phyloP scores from a whole-genome alignment of 2,329 filamentous ascomycete genomes.

The Coniosporium tulheliwenetii region DNA sequence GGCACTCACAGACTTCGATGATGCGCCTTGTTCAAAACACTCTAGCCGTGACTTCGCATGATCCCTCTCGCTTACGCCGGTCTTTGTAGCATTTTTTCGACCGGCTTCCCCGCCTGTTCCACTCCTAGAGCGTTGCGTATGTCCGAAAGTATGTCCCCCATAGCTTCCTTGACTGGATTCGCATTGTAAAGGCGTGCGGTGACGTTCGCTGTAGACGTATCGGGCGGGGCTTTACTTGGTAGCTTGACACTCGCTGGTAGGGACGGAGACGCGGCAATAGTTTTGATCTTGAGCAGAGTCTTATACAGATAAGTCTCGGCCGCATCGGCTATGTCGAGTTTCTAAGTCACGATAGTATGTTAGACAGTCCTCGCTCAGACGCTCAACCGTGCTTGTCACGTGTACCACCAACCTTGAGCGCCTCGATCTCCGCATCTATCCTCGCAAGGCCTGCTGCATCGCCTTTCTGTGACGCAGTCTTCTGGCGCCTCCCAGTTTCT shows the following conservation, averaged over 20 bases:
- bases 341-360: slow-evolving; percentile 14
- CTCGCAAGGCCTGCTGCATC: slow-evolving; percentile 35
- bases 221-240: slow-evolving; percentile 22
- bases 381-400: no score
- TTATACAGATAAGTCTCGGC: slow-evolving; percentile 41
- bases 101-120: slow-evolving; percentile 9
- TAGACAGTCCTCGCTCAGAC: no score
- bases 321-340: slow-evolving; percentile 31
- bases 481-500: slow-evolving; percentile 53
- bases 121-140: slow-evolving; percentile 23
- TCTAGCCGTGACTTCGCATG: neutral
- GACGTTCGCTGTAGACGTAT: slow-evolving; percentile 38
- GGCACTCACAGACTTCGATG: neutral
- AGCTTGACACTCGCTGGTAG: slow-evolving; percentile 25
- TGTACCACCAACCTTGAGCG: slow-evolving; percentile 33
- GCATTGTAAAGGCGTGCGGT: slow-evolving; percentile 44
- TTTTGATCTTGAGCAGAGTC: slow-evolving; percentile 40
- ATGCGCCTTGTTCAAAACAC: neutral
- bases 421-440: slow-evolving; percentile 46
- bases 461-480: slow-evolving; percentile 31
- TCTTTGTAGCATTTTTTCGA: neutral
- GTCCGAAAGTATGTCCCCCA: slow-evolving; percentile 29
- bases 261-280: slow-evolving; percentile 33
- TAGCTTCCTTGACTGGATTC: slow-evolving; percentile 38
- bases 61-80: neutral